phyloP scores from a whole-genome alignment of 805 yeast species.

The Saturnispora gosingensis region DNA sequence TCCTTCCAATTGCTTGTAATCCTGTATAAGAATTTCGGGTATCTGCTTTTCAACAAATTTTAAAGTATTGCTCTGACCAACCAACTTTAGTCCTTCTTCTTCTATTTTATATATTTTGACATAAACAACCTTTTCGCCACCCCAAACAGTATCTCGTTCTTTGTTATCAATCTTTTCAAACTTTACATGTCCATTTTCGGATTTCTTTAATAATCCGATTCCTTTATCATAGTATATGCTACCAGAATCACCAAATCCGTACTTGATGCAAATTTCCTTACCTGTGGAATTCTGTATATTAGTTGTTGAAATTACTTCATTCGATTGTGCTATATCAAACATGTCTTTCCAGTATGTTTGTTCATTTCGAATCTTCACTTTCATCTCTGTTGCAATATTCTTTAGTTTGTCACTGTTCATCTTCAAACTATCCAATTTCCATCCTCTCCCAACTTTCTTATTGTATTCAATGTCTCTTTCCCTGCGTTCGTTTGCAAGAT shows the following conservation, averaged over 20 bases:
- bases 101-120: slow-evolving; percentile 38
- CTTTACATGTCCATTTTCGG: slow-evolving; percentile 33
- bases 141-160: slow-evolving; percentile 26
- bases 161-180: slow-evolving; percentile 30
- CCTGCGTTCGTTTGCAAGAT: slow-evolving; percentile 10
- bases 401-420: slow-evolving; percentile 45
- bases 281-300: background rate
- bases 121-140: slow-evolving; percentile 39
- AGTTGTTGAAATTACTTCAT: slow-evolving; percentile 61
- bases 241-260: slow-evolving; percentile 89
- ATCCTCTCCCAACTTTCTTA: slow-evolving; percentile 51
- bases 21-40: background rate
- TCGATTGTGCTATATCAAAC: slow-evolving; percentile 32
- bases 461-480: slow-evolving; percentile 12
- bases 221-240: slow-evolving; percentile 69
- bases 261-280: slow-evolving; percentile 60
- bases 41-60: slow-evolving; percentile 2
- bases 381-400: slow-evolving; percentile 41
- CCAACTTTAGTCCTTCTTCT: background rate
- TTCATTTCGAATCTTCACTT: slow-evolving; percentile 51
- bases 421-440: slow-evolving; percentile 70
- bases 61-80: slow-evolving; percentile 11
- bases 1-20: background rate
- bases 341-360: slow-evolving; percentile 56
- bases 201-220: slow-evolving; percentile 55